Evolutionary conservation across 176 grass and related monocot genomes (phyloP).

Genomic region (Urochloa ruziziensis): DNA sequence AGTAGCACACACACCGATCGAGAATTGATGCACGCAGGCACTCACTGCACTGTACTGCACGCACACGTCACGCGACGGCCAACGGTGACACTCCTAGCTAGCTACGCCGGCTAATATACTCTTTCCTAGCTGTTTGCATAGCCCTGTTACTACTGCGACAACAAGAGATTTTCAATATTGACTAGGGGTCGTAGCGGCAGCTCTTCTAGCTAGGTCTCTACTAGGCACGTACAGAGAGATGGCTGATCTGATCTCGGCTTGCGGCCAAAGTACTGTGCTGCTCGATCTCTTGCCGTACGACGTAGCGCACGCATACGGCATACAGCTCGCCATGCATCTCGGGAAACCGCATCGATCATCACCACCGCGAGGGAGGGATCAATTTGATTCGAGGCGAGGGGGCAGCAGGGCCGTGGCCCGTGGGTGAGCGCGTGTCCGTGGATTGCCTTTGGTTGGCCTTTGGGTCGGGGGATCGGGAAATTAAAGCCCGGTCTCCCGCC

Average conservation of each 20-base stretch:
- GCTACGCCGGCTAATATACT: background rate
- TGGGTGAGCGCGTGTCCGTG: background rate
- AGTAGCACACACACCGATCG: background rate
- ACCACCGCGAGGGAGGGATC: no score
- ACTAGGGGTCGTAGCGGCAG: background rate
- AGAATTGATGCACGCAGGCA: background rate
- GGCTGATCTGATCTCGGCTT: background rate
- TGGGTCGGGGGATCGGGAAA: background rate
- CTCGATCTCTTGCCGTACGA: background rate
- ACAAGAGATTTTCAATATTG: background rate
- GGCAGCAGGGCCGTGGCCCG: no score
- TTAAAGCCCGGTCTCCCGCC: conserved; percentile 47
- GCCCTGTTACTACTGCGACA: background rate
- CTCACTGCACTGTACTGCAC: background rate
- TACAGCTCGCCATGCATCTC: background rate
- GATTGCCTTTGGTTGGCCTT: background rate
- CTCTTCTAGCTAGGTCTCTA: background rate
- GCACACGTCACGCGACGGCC: background rate
- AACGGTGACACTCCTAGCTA: background rate
- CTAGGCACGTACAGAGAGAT: background rate
- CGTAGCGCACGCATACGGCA: background rate
- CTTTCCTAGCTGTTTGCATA: background rate
- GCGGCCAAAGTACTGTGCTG: background rate
- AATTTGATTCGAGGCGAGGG: no score
- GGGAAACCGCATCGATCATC: background rate